A percentile compares a stretch with the other conserved stretches of the same genome.
Conservation (phyloP, 1,284 basidiomycete species). For the Anthracocystis panici-leucophaei region DNA sequence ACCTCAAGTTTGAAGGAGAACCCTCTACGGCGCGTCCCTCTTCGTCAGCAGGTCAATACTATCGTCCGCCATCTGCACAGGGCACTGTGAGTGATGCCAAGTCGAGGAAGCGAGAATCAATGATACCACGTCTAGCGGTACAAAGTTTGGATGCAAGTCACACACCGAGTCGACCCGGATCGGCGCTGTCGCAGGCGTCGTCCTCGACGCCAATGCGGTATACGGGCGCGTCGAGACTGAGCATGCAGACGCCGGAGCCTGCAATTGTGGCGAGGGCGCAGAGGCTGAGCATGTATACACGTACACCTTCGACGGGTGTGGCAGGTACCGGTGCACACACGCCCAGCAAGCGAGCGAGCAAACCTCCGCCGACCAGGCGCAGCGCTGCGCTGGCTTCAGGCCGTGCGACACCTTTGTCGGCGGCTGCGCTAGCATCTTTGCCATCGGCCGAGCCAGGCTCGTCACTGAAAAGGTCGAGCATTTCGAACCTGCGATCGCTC, state of each 20-base stretch:
- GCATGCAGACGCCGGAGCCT: constrained; percentile 66
- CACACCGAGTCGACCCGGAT: constrained; percentile 50
- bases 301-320: constrained; percentile 45
- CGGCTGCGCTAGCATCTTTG: constrained; percentile 60
- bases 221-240: constrained; percentile 46
- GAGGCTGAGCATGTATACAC: constrained; percentile 57
- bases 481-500: constrained; percentile 51
- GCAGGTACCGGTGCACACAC: constrained; percentile 18
- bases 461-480: constrained; percentile 47
- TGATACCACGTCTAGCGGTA: constrained; percentile 54
- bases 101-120: constrained; percentile 45
- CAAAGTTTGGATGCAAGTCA: constrained; percentile 16
- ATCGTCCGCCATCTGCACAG: constrained; percentile 53
- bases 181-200: constrained; percentile 54
- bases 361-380: constrained; percentile 52
- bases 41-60: constrained; percentile 53
- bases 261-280: constrained; percentile 59
- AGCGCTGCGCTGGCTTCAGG: constrained; percentile 37
- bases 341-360: constrained; percentile 52
- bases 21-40: constrained; percentile 29
- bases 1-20: constrained; percentile 20
- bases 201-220: constrained; percentile 43
- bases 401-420: constrained; percentile 58
- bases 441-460: constrained; percentile 51
- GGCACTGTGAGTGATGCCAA: constrained; percentile 44